These are phyloP conservation scores for Fusarium penzigii DNA, from an alignment of 2,329 filamentous ascomycete genomes.

Conservation along the genomic window DNA sequence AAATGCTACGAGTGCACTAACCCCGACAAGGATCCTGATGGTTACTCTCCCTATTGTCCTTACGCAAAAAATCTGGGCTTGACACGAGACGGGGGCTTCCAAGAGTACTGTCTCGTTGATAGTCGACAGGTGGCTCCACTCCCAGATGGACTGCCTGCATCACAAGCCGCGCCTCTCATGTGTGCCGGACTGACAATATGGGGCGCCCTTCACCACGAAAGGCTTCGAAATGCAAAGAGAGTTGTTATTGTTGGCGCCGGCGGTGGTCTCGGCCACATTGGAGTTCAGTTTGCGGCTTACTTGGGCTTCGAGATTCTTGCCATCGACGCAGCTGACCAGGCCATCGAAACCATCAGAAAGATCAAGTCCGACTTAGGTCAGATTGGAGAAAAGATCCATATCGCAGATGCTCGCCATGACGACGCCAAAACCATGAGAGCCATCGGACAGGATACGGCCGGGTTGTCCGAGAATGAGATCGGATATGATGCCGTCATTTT, in stretches of 20 bases:
- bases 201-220: constrained; percentile 1
- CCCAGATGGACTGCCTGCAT: background rate
- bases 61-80: constrained; percentile 3
- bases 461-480: background rate
- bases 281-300: constrained; percentile 10
- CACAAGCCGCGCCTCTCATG: constrained; percentile 13
- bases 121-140: constrained; percentile 4
- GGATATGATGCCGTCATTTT: constrained; percentile 5
- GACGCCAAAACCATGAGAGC: background rate
- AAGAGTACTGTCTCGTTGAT: constrained; percentile 5
- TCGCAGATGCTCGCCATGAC: constrained; percentile 1
- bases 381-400: background rate
- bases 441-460: background rate
- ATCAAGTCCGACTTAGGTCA: background rate
- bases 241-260: constrained; percentile 10
- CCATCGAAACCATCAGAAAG: background rate
- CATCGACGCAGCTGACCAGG: constrained; percentile 6
- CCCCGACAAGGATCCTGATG: background rate
- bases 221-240: background rate
- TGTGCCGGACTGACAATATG: constrained; percentile 16
- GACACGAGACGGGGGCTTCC: constrained; percentile 3
- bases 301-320: constrained; percentile 3
- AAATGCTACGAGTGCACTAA: constrained; percentile 6
- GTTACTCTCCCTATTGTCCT: constrained; percentile 6
- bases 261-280: constrained; percentile 10